Evolutionary conservation across 2,329 filamentous ascomycete genomes (phyloP).

Genomic region (Gaeumannomyces sp.): DNA sequence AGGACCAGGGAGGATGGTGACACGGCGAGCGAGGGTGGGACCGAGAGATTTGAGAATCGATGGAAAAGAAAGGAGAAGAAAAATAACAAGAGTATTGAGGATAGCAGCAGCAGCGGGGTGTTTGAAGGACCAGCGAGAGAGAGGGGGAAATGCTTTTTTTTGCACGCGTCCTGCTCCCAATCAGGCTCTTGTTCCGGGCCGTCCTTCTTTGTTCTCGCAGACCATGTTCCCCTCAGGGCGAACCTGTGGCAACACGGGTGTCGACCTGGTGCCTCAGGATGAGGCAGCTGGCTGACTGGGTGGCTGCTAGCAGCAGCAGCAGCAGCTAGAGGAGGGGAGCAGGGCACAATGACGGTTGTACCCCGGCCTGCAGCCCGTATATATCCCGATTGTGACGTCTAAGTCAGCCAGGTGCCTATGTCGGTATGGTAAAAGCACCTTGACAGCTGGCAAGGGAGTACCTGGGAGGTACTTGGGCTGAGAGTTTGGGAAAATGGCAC

Average conservation of each 20-base stretch:
- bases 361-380: too few relatives aligned
- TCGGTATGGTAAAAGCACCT: neutral
- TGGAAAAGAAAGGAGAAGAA: conserved; percentile 5
- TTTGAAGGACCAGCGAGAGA: neutral
- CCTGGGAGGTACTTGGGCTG: neutral
- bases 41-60: neutral
- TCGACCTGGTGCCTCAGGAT: neutral
- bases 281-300: neutral
- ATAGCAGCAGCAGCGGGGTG: neutral
- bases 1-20: neutral
- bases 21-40: neutral
- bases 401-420: neutral
- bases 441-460: neutral
- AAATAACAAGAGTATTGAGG: conserved; percentile 6
- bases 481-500: neutral
- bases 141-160: neutral
- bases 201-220: conserved; percentile 23
- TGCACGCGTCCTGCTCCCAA: conserved; percentile 8
- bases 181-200: conserved; percentile 21
- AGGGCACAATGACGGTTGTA: neutral
- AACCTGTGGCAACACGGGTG: too few relatives aligned
- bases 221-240: neutral
- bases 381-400: neutral
- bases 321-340: neutral
- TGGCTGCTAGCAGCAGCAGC: neutral